Conservation (phyloP, 768 basidiomycete species). For the Leccinum disarticulatum region DNA sequence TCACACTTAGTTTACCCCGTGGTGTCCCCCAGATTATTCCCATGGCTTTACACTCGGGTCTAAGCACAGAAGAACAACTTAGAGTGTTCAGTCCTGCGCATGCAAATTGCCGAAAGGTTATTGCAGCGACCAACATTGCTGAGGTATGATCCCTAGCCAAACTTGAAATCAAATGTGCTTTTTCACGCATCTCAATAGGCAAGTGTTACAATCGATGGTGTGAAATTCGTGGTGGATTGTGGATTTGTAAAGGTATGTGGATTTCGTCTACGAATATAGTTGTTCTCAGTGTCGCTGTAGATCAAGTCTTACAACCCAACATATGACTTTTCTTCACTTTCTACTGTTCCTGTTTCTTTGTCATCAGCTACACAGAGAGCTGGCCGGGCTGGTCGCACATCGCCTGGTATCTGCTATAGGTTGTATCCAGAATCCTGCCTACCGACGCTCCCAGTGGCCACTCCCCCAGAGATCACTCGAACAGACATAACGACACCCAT, state of each 20-base stretch:
- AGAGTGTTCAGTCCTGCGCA: conserved; percentile 77
- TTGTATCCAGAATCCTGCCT: conserved; percentile 74
- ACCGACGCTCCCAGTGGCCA: conserved; percentile 60
- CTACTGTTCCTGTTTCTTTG: conserved; percentile 77
- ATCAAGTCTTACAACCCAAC: conserved; percentile 89
- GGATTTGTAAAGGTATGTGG: conserved; percentile 87
- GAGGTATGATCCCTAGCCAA: conserved; percentile 52
- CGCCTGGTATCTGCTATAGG: conserved; percentile 89
- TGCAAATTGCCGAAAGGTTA: conserved; percentile 81
- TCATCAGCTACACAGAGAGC: conserved; percentile 93
- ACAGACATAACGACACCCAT: conserved; percentile 91
- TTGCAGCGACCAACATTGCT: conserved; percentile 94
- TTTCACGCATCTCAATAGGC: conserved; percentile 49
- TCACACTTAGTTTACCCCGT: conserved; percentile 44
- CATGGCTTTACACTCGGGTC: conserved; percentile 84
- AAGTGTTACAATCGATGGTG: conserved; percentile 94
- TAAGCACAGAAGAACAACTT: conserved; percentile 86
- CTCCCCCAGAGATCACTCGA: conserved; percentile 87
- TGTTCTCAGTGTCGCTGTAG: conserved; percentile 38
- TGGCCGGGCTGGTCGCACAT: conserved; percentile 92
- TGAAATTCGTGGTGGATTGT: conserved; percentile 90
- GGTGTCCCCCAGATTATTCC: conserved; percentile 59
- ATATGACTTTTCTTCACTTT: conserved; percentile 80
- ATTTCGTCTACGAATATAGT: not conserved
- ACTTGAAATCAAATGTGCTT: not conserved